Conservation (phyloP, 768 basidiomycete genomes). For the Boletellus ananas region DNA sequence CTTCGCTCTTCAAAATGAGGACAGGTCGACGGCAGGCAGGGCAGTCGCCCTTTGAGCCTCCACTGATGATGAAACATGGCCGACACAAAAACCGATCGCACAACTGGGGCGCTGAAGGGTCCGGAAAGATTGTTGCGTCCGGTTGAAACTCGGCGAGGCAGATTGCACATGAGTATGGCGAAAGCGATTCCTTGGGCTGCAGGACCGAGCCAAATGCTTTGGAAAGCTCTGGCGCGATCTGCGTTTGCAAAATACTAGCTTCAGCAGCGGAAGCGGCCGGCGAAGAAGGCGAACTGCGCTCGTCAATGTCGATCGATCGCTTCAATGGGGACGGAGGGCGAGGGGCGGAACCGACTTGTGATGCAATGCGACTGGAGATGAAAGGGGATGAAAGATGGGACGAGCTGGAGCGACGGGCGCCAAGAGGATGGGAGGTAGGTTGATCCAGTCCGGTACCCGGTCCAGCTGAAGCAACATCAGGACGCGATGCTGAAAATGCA, state of each 20-base stretch:
- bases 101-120: conserved; percentile 38
- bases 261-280: conserved; percentile 49
- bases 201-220: conserved; percentile 85
- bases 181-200: conserved; percentile 72
- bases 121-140: conserved; percentile 84
- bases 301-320: conserved; percentile 24
- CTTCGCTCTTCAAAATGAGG: conserved; percentile 70
- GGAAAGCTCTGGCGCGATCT: conserved; percentile 59
- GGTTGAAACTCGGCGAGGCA: conserved; percentile 68
- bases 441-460: conserved; percentile 5
- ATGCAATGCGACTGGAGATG: conserved; percentile 48
- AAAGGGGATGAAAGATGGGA: conserved; percentile 28
- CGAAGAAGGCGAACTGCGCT: conserved; percentile 24
- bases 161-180: conserved; percentile 62
- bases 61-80: conserved; percentile 64
- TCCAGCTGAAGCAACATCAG: conserved; percentile 7
- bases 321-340: conserved; percentile 61
- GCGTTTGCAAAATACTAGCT: conserved; percentile 58
- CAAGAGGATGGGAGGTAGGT: background rate
- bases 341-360: conserved; percentile 54
- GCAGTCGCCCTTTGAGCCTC: conserved; percentile 77
- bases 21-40: conserved; percentile 66
- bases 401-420: conserved; percentile 45
- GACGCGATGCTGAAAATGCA: conserved; percentile 10
- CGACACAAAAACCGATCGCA: conserved; percentile 66